Percentiles rank a stretch among this genome's conserved stretches.
Evolutionary conservation across 306 rosid genomes (phyloP).

Genomic region (Acacia melanoxylon): DNA sequence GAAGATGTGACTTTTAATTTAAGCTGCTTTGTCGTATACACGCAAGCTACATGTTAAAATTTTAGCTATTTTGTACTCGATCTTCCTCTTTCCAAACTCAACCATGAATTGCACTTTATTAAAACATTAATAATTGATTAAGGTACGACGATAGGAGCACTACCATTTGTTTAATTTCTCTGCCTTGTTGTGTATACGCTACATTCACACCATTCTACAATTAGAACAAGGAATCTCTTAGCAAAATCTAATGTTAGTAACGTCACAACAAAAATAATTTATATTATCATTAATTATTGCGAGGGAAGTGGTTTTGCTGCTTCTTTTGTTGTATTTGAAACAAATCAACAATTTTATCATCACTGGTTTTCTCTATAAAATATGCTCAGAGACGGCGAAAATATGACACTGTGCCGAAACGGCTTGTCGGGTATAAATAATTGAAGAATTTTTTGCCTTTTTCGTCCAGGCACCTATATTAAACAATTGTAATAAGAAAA

Average conservation of each 20-base stretch:
- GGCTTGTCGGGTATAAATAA: slow-evolving; percentile 43
- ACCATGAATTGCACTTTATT: neutral
- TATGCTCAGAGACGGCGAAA: slow-evolving; percentile 1
- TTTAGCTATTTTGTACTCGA: slow-evolving; percentile 11
- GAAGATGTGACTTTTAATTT: slow-evolving; percentile 9
- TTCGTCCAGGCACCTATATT: neutral
- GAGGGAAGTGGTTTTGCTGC: neutral
- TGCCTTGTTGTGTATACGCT: slow-evolving; percentile 22
- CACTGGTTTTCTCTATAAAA: neutral
- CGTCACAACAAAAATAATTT: neutral
- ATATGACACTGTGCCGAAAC: slow-evolving; percentile 35
- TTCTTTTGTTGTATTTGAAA: neutral
- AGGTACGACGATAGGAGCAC: slow-evolving; percentile 13
- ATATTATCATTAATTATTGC: neutral
- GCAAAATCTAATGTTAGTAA: slow-evolving; percentile 15
- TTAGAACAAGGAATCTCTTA: neutral
- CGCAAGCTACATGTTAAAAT: slow-evolving; percentile 9
- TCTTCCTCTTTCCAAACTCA: slow-evolving; percentile 19
- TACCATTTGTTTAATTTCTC: neutral
- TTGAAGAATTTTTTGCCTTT: neutral
- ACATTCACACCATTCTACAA: slow-evolving; percentile 22
- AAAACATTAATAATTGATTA: neutral
- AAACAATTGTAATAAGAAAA: neutral
- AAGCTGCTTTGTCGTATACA: slow-evolving; percentile 42
- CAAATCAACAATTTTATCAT: neutral